phyloP scores from a whole-genome alignment of 192 early-diverging fungal species.

The Dimargaris verticillata region DNA sequence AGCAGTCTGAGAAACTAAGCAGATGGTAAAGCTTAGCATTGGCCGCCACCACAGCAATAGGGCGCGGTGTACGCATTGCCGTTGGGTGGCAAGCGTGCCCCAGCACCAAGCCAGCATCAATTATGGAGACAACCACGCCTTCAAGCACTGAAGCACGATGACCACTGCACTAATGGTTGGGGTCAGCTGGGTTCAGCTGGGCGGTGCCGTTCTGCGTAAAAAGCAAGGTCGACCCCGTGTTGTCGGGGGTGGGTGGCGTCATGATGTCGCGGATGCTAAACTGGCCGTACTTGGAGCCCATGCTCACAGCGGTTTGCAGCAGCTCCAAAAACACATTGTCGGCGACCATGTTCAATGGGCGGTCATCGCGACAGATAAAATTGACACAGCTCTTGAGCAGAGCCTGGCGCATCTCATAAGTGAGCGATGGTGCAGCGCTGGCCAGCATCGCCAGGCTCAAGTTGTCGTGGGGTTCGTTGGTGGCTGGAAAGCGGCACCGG shows the following conservation, averaged over 20 bases:
- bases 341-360: constrained; percentile 4
- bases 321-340: constrained; percentile 6
- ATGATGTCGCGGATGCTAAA: constrained; percentile 6
- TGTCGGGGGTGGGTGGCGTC: not conserved
- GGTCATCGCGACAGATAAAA: constrained; percentile 6
- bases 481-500: not conserved
- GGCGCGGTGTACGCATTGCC: too few relatives aligned
- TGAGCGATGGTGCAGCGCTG: not conserved
- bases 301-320: constrained; percentile 4
- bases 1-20: too few relatives aligned
- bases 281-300: constrained; percentile 7
- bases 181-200: too few relatives aligned
- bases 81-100: too few relatives aligned
- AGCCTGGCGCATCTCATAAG: constrained; percentile 8
- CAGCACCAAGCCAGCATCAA: too few relatives aligned
- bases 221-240: not conserved
- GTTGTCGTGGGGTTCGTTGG: not conserved
- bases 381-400: constrained; percentile 9
- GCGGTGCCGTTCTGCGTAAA: not conserved
- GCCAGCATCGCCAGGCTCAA: constrained; percentile 1
- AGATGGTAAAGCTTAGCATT: too few relatives aligned
- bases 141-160: not conserved
- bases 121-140: too few relatives aligned
- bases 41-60: too few relatives aligned
- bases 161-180: too few relatives aligned